Percentiles rank a stretch among this genome's conserved stretches.
phyloP scores from a whole-genome alignment of 768 basidiomycete genomes.

The Kwoniella dejecticola region DNA sequence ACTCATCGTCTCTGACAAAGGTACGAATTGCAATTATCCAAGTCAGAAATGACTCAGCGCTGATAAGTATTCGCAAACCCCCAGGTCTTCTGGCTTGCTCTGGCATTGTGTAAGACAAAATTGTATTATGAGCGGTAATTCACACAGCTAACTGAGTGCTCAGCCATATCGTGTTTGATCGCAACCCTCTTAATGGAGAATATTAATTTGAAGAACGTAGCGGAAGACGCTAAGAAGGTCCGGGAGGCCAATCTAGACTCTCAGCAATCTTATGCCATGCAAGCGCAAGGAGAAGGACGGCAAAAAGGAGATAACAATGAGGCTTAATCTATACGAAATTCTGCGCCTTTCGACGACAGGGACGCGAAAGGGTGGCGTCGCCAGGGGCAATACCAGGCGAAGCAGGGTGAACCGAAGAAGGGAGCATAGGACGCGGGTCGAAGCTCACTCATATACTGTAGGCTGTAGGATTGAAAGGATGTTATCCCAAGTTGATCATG shows the following conservation, averaged over 20 bases:
- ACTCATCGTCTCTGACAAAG: slow-evolving; percentile 16
- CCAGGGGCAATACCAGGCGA: too few relatives aligned
- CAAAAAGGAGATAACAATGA: not conserved
- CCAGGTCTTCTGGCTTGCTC: slow-evolving; percentile 28
- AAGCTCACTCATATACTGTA: too few relatives aligned
- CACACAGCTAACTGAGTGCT: not conserved
- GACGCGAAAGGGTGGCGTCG: too few relatives aligned
- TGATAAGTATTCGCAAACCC: not conserved
- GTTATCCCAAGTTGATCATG: too few relatives aligned
- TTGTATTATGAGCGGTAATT: not conserved
- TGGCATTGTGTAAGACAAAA: slow-evolving; percentile 21
- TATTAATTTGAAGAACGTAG: slow-evolving; percentile 27
- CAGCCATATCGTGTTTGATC: slow-evolving; percentile 23
- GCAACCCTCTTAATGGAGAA: slow-evolving; percentile 19
- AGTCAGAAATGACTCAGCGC: too few relatives aligned
- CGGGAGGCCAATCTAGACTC: slow-evolving; percentile 7
- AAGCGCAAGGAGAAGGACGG: not conserved
- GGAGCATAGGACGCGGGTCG: too few relatives aligned
- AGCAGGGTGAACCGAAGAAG: too few relatives aligned
- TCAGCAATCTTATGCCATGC: slow-evolving; percentile 13
- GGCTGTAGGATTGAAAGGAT: too few relatives aligned
- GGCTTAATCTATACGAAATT: too few relatives aligned
- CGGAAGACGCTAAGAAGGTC: slow-evolving; percentile 15
- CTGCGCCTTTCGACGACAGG: too few relatives aligned
- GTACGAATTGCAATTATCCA: not conserved